Percentiles rank a stretch among this genome's conserved stretches.
Conservation (phyloP, 2,329 filamentous ascomycete genomes). For the Xylariaceae sp. region DNA sequence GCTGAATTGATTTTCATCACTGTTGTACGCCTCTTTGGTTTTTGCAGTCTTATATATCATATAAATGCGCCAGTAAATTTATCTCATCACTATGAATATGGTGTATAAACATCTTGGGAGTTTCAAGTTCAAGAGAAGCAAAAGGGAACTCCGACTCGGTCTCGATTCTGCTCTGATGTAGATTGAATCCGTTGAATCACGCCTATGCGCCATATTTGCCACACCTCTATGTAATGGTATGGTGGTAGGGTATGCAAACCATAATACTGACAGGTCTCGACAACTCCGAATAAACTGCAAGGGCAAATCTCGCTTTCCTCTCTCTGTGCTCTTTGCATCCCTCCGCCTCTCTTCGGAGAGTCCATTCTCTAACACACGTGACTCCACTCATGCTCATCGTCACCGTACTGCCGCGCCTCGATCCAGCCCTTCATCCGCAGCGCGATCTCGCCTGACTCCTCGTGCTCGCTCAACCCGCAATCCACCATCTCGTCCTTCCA, state of each 20-base stretch:
- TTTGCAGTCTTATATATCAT: too few relatives aligned
- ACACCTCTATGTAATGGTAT: conserved; percentile 10
- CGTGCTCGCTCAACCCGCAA: conserved; percentile 73
- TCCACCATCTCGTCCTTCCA: conserved; percentile 80
- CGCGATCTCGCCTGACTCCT: conserved; percentile 87
- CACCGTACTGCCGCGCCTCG: conserved; percentile 90
- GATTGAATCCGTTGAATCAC: too few relatives aligned
- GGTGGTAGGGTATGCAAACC: background rate
- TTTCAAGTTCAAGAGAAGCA: too few relatives aligned
- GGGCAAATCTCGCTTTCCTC: background rate
- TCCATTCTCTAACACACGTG: conserved; percentile 38
- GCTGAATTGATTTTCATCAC: conserved; percentile 4
- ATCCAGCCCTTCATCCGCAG: conserved; percentile 94
- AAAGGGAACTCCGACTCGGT: too few relatives aligned
- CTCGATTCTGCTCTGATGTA: too few relatives aligned
- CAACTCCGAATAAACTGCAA: too few relatives aligned
- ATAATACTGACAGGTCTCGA: background rate
- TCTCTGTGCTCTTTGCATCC: background rate
- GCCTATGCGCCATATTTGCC: conserved; percentile 11
- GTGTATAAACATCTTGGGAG: background rate
- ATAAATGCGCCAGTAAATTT: background rate
- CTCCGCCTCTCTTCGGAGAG: background rate
- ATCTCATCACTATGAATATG: background rate
- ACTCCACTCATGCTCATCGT: conserved; percentile 91
- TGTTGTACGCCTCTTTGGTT: too few relatives aligned